These are phyloP conservation scores for Erysiphe pulchra DNA, from an alignment of 2,329 filamentous ascomycete genomes.

Conservation along the genomic window DNA sequence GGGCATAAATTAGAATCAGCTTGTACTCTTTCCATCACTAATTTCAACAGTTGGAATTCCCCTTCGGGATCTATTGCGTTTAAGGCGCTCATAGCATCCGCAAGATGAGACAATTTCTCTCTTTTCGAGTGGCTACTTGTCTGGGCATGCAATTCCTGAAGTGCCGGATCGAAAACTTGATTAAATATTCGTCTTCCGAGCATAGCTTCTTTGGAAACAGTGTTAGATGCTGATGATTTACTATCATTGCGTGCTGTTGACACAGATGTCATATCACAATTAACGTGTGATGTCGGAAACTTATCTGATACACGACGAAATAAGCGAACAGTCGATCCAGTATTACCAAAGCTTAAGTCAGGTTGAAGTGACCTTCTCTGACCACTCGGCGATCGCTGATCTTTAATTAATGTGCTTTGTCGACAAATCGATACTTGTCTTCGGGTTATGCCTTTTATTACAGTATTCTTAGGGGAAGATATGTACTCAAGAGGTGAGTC, in stretches of 20 bases:
- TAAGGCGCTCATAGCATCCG: constrained; percentile 63
- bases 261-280: constrained; percentile 5
- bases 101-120: constrained; percentile 59
- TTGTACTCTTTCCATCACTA: constrained; percentile 48
- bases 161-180: constrained; percentile 56
- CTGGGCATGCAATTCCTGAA: constrained; percentile 70
- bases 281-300: constrained; percentile 15
- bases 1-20: constrained; percentile 37
- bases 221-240: constrained; percentile 27
- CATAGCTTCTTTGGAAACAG: constrained; percentile 53
- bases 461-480: constrained; percentile 23
- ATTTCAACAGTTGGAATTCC: constrained; percentile 59
- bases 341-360: constrained; percentile 84
- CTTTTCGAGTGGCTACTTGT: constrained; percentile 45
- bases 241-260: constrained; percentile 31
- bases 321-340: constrained; percentile 69
- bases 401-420: constrained; percentile 10
- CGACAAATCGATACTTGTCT: constrained; percentile 15
- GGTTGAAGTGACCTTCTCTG: constrained; percentile 57
- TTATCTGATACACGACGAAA: constrained; percentile 70
- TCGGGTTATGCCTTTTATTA: constrained; percentile 30
- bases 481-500: constrained; percentile 31
- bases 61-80: constrained; percentile 80
- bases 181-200: constrained; percentile 61
- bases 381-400: constrained; percentile 7